Evolutionary conservation across 2,329 filamentous ascomycete genomes (phyloP).

Genomic region (Venturia carpophila): DNA sequence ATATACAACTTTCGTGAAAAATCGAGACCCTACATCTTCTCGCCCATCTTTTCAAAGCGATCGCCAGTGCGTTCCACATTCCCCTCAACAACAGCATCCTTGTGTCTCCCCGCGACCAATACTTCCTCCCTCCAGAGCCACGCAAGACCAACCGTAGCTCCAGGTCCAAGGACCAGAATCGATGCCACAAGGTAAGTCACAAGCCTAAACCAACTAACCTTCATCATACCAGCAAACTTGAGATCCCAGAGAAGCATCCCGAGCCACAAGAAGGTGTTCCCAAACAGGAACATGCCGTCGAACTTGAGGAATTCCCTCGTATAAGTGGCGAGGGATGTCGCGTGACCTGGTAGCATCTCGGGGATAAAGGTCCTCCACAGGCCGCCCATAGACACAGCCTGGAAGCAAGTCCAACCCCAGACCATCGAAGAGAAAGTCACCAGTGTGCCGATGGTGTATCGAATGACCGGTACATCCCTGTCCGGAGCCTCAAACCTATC

Average conservation of each 20-base stretch:
- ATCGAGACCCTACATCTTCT: too few relatives aligned
- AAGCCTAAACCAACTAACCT: constrained; percentile 12
- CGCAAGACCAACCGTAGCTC: constrained; percentile 5
- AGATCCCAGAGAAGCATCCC: constrained; percentile 14
- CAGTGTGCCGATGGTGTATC: not conserved
- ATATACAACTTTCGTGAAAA: too few relatives aligned
- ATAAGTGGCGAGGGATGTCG: not conserved
- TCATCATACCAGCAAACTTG: constrained; percentile 6
- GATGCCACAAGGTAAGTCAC: not conserved
- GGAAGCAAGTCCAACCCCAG: not conserved
- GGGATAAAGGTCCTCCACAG: not conserved
- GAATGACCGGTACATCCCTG: constrained; percentile 7
- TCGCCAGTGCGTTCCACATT: too few relatives aligned
- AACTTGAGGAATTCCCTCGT: constrained; percentile 8
- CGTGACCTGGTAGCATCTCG: not conserved
- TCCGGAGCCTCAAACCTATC: constrained; percentile 1
- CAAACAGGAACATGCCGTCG: not conserved
- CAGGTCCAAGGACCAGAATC: not conserved
- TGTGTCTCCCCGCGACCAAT: not conserved
- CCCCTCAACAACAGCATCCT: not conserved
- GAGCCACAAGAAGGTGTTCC: constrained; percentile 11
- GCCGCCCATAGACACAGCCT: not conserved
- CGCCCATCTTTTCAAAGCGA: too few relatives aligned
- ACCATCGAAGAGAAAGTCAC: not conserved
- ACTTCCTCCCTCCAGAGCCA: constrained; percentile 16